These are phyloP conservation scores for Backusella circina DNA, from an alignment of 192 early-diverging fungal genomes.

Conservation along the genomic window DNA sequence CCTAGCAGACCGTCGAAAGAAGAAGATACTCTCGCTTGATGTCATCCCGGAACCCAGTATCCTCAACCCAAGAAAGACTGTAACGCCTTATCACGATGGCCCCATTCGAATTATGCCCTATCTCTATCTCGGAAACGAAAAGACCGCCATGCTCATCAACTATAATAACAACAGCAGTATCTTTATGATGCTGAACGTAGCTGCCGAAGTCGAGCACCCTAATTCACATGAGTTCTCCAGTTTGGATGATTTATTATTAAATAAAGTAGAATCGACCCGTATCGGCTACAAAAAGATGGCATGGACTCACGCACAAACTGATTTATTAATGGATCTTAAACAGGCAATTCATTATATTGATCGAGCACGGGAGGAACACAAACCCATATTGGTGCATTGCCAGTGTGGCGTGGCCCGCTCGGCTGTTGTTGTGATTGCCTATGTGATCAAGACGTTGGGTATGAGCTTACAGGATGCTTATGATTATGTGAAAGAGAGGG, in stretches of 20 bases:
- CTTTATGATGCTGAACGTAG: slow-evolving; percentile 65
- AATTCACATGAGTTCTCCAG: neutral
- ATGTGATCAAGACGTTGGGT: slow-evolving; percentile 73
- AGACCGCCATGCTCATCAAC: slow-evolving; percentile 50
- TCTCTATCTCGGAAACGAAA: slow-evolving; percentile 61
- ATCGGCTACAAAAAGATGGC: slow-evolving; percentile 59
- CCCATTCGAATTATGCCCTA: slow-evolving; percentile 60
- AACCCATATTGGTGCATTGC: slow-evolving; percentile 80
- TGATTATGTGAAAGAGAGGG: slow-evolving; percentile 65
- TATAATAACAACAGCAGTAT: slow-evolving; percentile 43
- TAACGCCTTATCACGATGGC: slow-evolving; percentile 42
- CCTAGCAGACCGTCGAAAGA: slow-evolving; percentile 1
- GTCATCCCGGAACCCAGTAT: neutral
- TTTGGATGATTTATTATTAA: neutral
- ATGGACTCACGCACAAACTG: slow-evolving; percentile 75
- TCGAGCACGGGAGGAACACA: slow-evolving; percentile 41
- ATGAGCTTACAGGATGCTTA: slow-evolving; percentile 64
- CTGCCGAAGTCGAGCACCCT: slow-evolving; percentile 51
- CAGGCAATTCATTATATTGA: slow-evolving; percentile 68
- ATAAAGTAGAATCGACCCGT: neutral
- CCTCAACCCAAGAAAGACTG: neutral
- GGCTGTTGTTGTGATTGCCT: slow-evolving; percentile 81
- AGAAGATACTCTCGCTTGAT: neutral
- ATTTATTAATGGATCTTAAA: slow-evolving; percentile 58
- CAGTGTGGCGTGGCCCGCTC: slow-evolving; percentile 88